Percentiles rank a stretch among this genome's conserved stretches.
Evolutionary conservation across 495 filamentous ascomycete species (phyloP).

Genomic region (Penicillium egyptiacum): DNA sequence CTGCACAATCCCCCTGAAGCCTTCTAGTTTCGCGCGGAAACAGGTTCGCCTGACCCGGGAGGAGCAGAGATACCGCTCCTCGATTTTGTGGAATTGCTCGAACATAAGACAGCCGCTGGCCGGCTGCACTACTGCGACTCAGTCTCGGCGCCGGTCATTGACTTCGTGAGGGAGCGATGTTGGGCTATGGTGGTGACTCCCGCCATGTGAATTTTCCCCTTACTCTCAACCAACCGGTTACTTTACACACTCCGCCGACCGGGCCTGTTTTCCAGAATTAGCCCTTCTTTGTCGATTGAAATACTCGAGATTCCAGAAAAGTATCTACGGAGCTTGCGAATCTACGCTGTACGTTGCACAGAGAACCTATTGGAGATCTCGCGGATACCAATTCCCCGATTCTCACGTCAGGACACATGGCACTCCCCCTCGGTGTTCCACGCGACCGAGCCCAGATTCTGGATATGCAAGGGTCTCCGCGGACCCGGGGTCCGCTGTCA

Average conservation of each 20-base stretch:
- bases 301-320: background rate
- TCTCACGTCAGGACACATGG: background rate
- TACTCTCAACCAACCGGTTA: background rate
- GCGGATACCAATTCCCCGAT: background rate
- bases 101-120: conserved; percentile 28
- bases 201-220: background rate
- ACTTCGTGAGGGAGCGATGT: conserved; percentile 22
- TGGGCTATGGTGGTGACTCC: background rate
- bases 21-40: conserved; percentile 34
- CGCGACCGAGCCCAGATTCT: conserved; percentile 7
- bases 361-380: background rate
- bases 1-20: conserved; percentile 32
- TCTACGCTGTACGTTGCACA: background rate
- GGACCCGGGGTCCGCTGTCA: background rate
- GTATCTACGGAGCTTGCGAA: background rate
- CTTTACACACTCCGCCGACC: background rate
- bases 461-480: conserved; percentile 9
- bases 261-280: background rate
- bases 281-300: background rate
- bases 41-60: conserved; percentile 36
- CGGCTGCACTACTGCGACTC: conserved; percentile 16
- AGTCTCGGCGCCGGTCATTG: conserved; percentile 30
- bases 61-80: conserved; percentile 34
- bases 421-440: background rate
- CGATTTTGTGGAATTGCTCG: conserved; percentile 27